Conservation (phyloP, 2,329 filamentous ascomycete genomes). For the Grosmannia penicillata region DNA sequence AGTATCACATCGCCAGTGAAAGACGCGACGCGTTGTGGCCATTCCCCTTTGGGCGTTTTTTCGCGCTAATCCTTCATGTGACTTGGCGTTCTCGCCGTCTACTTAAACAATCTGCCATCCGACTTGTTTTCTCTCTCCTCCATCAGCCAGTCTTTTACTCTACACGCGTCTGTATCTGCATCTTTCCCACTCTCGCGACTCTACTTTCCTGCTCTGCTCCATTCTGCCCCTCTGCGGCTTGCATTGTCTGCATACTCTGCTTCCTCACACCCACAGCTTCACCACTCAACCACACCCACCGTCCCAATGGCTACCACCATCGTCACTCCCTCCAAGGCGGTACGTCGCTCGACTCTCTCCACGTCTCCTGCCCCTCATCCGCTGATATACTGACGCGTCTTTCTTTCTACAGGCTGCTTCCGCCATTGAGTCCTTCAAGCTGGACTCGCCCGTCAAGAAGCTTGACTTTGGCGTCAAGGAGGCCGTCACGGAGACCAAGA, state of each 20-base stretch:
- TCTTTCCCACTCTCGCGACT: not conserved
- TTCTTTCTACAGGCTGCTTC: conserved; percentile 55
- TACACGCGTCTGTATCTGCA: conserved; percentile 4
- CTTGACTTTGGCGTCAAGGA: conserved; percentile 57
- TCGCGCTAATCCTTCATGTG: conserved; percentile 9
- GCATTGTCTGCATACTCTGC: not conserved
- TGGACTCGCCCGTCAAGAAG: conserved; percentile 89
- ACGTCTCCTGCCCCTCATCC: conserved; percentile 7
- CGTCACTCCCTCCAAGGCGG: conserved; percentile 18
- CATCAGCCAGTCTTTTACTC: not conserved
- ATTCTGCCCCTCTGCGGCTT: not conserved
- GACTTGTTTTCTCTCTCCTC: conserved; percentile 7
- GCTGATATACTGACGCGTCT: conserved; percentile 17
- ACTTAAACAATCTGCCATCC: conserved; percentile 11
- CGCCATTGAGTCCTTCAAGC: conserved; percentile 76
- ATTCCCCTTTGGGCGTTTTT: conserved; percentile 5
- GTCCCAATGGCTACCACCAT: conserved; percentile 54
- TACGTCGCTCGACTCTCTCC: conserved; percentile 14
- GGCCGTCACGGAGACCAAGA: conserved; percentile 45
- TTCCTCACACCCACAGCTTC: not conserved
- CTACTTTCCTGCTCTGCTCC: not conserved
- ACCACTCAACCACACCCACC: not conserved
- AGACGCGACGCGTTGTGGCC: conserved; percentile 10
- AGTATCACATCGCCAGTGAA: not conserved
- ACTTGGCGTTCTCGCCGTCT: conserved; percentile 10